Percentiles rank a stretch among this genome's conserved stretches.
Conservation (phyloP, 2,329 filamentous ascomycete genomes). For the Dendryphion nanum region DNA sequence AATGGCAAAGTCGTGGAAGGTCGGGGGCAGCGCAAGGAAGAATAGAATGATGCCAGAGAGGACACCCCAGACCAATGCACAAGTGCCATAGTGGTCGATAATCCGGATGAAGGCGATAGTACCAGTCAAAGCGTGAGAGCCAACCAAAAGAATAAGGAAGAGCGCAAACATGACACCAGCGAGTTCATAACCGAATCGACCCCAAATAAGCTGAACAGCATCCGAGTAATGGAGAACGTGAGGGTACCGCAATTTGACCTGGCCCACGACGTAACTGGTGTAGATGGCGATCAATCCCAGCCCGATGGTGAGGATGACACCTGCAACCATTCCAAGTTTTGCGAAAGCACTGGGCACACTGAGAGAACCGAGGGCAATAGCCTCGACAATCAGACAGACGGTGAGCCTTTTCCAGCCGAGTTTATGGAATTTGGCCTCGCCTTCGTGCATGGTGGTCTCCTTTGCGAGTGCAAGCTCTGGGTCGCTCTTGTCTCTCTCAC, state of each 20-base stretch:
- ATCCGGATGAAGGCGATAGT: conserved; percentile 66
- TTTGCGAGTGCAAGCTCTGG: conserved; percentile 1
- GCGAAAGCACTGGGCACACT: conserved; percentile 48
- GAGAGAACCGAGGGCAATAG: conserved; percentile 49
- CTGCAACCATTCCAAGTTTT: conserved; percentile 42
- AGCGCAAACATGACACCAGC: conserved; percentile 58
- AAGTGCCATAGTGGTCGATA: conserved; percentile 58
- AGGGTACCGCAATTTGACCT: conserved; percentile 59
- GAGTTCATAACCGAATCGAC: conserved; percentile 46
- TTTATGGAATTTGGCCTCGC: conserved; percentile 39
- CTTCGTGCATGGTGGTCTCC: conserved; percentile 17
- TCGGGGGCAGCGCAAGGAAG: conserved; percentile 61
- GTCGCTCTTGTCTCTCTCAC: background rate
- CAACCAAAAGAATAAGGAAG: conserved; percentile 59
- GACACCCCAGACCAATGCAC: conserved; percentile 64
- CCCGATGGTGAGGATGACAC: conserved; percentile 45
- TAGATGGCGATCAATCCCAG: conserved; percentile 61
- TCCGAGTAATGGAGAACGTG: conserved; percentile 68
- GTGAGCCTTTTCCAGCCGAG: conserved; percentile 54
- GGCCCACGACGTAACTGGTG: conserved; percentile 61
- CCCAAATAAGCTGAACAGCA: conserved; percentile 63
- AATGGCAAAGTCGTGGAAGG: conserved; percentile 62
- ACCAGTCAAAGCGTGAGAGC: conserved; percentile 69
- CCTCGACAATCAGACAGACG: conserved; percentile 51
- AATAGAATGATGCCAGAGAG: conserved; percentile 61